phyloP scores from a whole-genome alignment of 805 yeast species.

The Starmerella bacillaris region DNA sequence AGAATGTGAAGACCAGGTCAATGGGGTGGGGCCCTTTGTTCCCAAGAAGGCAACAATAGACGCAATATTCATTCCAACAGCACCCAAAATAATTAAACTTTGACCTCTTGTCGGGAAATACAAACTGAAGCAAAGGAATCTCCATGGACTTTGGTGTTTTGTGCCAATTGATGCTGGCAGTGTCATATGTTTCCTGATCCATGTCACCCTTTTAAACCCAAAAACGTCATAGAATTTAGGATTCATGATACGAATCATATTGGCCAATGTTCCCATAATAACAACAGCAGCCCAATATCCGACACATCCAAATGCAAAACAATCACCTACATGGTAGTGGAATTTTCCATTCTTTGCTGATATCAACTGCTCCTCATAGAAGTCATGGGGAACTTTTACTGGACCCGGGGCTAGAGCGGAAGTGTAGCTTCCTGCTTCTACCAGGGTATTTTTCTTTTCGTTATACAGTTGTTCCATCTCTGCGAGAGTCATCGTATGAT shows the following conservation, averaged over 20 bases:
- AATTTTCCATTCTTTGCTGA: conserved; percentile 18
- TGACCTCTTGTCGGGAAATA: conserved; percentile 30
- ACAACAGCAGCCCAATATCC: conserved; percentile 22
- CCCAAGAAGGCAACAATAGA: conserved; percentile 16
- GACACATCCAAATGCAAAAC: conserved; percentile 19
- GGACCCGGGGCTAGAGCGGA: conserved; percentile 9
- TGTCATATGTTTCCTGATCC: conserved; percentile 19
- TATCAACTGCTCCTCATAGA: conserved; percentile 10
- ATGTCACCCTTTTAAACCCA: conserved; percentile 15
- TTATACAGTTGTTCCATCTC: conserved; percentile 19
- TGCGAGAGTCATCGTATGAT: conserved; percentile 12
- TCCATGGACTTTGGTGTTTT: conserved; percentile 19
- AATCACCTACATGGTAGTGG: conserved; percentile 20
- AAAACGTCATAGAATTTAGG: conserved; percentile 20
- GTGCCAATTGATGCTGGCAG: conserved; percentile 22
- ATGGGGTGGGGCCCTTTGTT: conserved; percentile 13
- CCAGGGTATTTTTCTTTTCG: conserved; percentile 18
- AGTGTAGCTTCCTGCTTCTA: conserved; percentile 7
- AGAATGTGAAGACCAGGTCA: conserved; percentile 23
- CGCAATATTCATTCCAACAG: conserved; percentile 21
- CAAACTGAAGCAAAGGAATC: conserved; percentile 10
- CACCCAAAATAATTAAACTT: conserved; percentile 24
- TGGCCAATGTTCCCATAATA: conserved; percentile 13
- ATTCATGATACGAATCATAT: conserved; percentile 13
- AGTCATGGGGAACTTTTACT: conserved; percentile 8